phyloP scores from a whole-genome alignment of 768 basidiomycete genomes.

The Naganishia onofrii region DNA sequence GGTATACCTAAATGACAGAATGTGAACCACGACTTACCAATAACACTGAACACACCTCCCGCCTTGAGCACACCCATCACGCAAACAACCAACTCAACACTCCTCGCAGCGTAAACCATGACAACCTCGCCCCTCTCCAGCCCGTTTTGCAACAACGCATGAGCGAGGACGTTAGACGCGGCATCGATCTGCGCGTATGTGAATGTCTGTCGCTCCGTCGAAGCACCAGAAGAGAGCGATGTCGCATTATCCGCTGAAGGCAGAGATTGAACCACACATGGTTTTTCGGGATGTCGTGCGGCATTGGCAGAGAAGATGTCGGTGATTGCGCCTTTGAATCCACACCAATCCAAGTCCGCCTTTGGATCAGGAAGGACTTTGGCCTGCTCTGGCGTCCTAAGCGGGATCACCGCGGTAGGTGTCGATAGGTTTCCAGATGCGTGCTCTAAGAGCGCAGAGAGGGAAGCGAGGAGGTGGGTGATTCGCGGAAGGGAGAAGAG shows the following conservation, averaged over 20 bases:
- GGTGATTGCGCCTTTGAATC: conserved; percentile 94
- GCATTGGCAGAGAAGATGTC: conserved; percentile 92
- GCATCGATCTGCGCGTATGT: conserved; percentile 76
- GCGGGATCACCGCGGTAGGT: conserved; percentile 67
- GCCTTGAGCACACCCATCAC: conserved; percentile 95
- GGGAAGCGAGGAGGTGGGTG: conserved; percentile 74
- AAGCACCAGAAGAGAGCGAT: conserved; percentile 16
- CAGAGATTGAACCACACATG: conserved; percentile 81
- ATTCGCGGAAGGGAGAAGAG: conserved; percentile 80
- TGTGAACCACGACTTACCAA: conserved; percentile 63
- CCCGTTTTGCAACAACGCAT: conserved; percentile 80
- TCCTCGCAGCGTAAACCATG: conserved; percentile 94
- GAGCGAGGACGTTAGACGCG: conserved; percentile 84
- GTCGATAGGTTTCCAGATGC: conserved; percentile 62
- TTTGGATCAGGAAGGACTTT: conserved; percentile 74
- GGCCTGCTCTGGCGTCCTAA: conserved; percentile 71
- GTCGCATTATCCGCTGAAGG: conserved; percentile 48
- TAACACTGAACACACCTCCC: conserved; percentile 94
- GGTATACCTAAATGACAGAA: too few species aligned
- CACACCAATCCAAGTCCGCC: conserved; percentile 91
- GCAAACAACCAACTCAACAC: conserved; percentile 92
- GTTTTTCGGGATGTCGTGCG: conserved; percentile 68
- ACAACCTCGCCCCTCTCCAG: conserved; percentile 91
- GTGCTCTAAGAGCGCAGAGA: conserved; percentile 71
- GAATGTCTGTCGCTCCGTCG: conserved; percentile 57